These are phyloP conservation scores for Neoboletus magnificus DNA, from an alignment of 768 basidiomycete genomes.

Conservation along the genomic window DNA sequence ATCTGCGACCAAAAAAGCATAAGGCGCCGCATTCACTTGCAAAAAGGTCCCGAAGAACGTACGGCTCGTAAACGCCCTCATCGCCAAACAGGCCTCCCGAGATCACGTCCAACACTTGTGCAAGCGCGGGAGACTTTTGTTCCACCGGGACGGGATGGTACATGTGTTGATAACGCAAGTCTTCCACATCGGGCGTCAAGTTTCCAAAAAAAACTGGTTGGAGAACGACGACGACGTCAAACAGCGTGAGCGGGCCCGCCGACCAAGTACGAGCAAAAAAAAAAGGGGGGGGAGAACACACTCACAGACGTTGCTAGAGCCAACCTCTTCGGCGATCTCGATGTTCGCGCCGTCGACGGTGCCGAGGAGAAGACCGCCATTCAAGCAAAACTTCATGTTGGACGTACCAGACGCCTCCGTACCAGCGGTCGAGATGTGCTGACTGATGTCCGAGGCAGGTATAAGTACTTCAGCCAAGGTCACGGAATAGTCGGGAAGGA, in stretches of 20 bases:
- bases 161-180: slow-evolving; percentile 79
- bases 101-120: slow-evolving; percentile 73
- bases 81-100: slow-evolving; percentile 81
- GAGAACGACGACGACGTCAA: neutral
- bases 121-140: slow-evolving; percentile 79
- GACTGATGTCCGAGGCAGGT: slow-evolving; percentile 90
- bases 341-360: slow-evolving; percentile 96
- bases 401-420: slow-evolving; percentile 85
- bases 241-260: neutral
- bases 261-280: too few species aligned
- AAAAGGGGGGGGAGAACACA: neutral
- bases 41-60: slow-evolving; percentile 27
- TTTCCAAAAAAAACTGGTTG: slow-evolving; percentile 83
- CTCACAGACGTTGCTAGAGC: slow-evolving; percentile 84
- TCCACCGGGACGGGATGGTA: slow-evolving; percentile 82
- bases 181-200: slow-evolving; percentile 83
- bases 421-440: slow-evolving; percentile 97
- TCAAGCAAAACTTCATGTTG: slow-evolving; percentile 89
- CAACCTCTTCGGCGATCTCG: slow-evolving; percentile 95
- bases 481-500: slow-evolving; percentile 95
- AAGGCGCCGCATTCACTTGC: neutral
- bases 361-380: slow-evolving; percentile 85
- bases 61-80: slow-evolving; percentile 80
- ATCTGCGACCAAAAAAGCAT: slow-evolving; percentile 32
- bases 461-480: slow-evolving; percentile 81